phyloP scores from a whole-genome alignment of 2,329 filamentous ascomycete species.

The Ceratocystis huliohia region DNA sequence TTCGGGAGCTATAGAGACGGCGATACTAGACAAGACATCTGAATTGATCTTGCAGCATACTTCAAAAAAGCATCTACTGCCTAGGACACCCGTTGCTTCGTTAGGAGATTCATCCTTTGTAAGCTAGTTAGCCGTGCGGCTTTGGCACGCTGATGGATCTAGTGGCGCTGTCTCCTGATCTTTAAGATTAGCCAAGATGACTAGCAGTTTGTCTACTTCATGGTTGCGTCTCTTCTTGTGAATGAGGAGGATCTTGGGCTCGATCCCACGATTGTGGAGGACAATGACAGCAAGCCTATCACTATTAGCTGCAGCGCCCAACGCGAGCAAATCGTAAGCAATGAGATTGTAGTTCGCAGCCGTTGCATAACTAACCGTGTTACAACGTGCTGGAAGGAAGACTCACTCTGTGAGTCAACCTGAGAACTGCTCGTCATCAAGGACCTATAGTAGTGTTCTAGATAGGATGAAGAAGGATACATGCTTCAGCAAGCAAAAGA shows the following conservation, averaged over 20 bases:
- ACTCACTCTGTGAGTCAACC: not conserved
- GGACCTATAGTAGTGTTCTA: not conserved
- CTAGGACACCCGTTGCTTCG: no score
- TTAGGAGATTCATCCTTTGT: no score
- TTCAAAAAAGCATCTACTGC: no score
- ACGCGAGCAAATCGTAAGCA: not conserved
- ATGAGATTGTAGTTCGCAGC: not conserved
- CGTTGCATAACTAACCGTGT: not conserved
- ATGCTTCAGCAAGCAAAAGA: not conserved
- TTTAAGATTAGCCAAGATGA: not conserved
- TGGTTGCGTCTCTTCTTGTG: not conserved
- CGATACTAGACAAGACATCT: no score
- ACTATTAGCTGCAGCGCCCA: not conserved
- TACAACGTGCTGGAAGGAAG: not conserved
- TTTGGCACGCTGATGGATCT: no score
- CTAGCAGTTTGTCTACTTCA: not conserved
- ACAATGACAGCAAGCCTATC: not conserved
- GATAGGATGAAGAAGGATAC: not conserved
- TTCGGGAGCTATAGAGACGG: no score
- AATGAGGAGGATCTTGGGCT: not conserved
- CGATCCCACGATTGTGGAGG: not conserved
- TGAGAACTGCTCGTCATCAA: not conserved
- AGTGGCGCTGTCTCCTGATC: no score
- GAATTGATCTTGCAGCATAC: no score
- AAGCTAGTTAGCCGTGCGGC: no score